Conservation (phyloP, 225 moss, liverwort and hornwort genomes). For the Marchantia polymorpha region DNA sequence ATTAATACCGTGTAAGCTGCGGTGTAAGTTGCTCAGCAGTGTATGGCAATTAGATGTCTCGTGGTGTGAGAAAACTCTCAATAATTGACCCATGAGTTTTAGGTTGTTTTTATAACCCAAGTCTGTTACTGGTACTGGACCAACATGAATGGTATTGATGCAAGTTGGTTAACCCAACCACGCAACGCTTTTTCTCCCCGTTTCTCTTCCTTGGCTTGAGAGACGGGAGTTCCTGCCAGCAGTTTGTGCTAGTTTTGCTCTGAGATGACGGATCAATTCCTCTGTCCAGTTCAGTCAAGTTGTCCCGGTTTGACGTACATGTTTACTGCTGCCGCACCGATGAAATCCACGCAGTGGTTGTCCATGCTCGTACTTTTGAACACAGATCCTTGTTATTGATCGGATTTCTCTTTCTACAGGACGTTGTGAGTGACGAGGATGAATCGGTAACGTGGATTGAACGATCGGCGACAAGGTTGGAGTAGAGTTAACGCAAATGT, state of each 20-base stretch:
- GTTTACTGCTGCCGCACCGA: not conserved
- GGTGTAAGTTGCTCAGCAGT: not conserved
- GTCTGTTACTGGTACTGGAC: not conserved
- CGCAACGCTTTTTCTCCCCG: not conserved
- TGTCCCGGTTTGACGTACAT: not conserved
- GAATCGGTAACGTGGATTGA: not conserved
- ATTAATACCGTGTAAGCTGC: not conserved
- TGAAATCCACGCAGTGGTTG: not conserved
- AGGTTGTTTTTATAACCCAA: not conserved
- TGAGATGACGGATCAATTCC: not conserved
- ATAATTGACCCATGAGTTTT: too few relatives aligned
- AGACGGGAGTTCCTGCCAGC: not conserved
- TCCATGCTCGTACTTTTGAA: not conserved
- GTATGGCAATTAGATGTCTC: too few relatives aligned
- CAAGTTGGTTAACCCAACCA: not conserved
- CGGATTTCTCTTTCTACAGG: constrained; percentile 14
- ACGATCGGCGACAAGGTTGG: constrained; percentile 1
- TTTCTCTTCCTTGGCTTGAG: not conserved
- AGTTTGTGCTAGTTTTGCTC: not conserved
- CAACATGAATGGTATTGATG: not conserved
- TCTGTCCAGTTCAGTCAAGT: not conserved
- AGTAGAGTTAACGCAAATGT: not conserved
- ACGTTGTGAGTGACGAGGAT: not conserved
- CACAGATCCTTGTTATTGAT: constrained; percentile 2
- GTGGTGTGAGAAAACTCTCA: too few relatives aligned